Percentiles rank a stretch among this genome's conserved stretches.
Conservation (phyloP, 805 yeast genomes). For the Spathaspora girioi region DNA sequence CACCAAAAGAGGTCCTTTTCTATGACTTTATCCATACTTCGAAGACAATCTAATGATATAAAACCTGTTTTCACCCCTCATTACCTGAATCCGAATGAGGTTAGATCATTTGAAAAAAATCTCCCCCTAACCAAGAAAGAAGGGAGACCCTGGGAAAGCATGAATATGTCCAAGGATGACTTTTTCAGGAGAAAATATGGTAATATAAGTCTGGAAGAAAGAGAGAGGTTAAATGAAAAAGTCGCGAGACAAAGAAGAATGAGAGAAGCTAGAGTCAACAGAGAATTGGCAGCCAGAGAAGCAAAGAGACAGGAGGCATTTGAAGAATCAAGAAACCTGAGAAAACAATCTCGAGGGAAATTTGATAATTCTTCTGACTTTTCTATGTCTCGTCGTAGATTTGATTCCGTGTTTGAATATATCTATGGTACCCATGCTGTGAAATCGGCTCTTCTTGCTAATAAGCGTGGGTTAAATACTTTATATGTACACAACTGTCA, state of each 20-base stretch:
- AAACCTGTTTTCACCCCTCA: conserved; percentile 7
- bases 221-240: conserved; percentile 24
- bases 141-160: conserved; percentile 31
- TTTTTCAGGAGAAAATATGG: conserved; percentile 36
- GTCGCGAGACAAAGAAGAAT: conserved; percentile 28
- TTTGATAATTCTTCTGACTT: background rate
- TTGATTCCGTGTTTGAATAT: conserved; percentile 58
- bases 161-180: conserved; percentile 34
- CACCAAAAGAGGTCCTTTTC: background rate
- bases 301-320: conserved; percentile 1
- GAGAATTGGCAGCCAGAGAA: conserved; percentile 13
- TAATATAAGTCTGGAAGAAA: conserved; percentile 21
- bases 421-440: conserved; percentile 77
- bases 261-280: conserved; percentile 20
- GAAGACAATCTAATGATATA: background rate
- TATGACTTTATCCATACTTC: background rate
- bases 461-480: conserved; percentile 52
- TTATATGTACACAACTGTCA: conserved; percentile 46
- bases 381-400: background rate
- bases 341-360: background rate
- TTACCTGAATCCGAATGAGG: conserved; percentile 1
- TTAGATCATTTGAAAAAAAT: conserved; percentile 6
- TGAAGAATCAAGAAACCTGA: conserved; percentile 2
- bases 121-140: conserved; percentile 3
- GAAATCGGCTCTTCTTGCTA: conserved; percentile 58